Base-by-base conservation (phyloP, 2,329 filamentous ascomycete species). In the Diaporthe australafricana region DNA sequence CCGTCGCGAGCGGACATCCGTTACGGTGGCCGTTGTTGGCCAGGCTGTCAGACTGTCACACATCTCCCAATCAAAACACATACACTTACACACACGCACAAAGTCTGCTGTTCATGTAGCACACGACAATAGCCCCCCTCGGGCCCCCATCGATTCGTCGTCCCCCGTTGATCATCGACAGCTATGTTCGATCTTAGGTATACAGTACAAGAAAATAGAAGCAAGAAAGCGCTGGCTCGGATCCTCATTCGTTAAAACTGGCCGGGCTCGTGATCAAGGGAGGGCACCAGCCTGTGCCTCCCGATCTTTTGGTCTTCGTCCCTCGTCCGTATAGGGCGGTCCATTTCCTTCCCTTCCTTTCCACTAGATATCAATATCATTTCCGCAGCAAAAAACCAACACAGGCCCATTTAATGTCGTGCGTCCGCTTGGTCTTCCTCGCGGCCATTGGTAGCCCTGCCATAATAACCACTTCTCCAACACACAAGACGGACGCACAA, bases 51-150 rank as follows among this genome's bases (percentile, higher is more conserved):
- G 16, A 27, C 6, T 50, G n/a, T 35, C 45, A 35, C 30, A 65
- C 42, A 12, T 22, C 8, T 38, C n/a, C 7, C 42, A 11, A 35
- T 48, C 60, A 16, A 65, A n/a, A 65, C 45, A 65, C 45, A 65
- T 20, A 25, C 14, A 20, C 14, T 11, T 40, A 35, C 14, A 50
- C 20, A 63, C 40, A 48, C 16, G 12, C 42, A 35, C 17, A 32
- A 65, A 38, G 45, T 50, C 42, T 30, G 45, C n/a, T 65, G 45
- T 65, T 63, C 27, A 48, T 48, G 60, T 48, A 50, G 60, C 45
- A 50, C 45, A 50, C 27, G 27, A 25, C n/a, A 38, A 50, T 63
- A 35, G 40, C 17, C 30, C 25, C 30, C 45, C n/a, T 20, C 32
- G 32, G 32, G 32, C 32, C 35, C 30, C 32, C 17, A 38, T 65